These are phyloP conservation scores for Adenanthera pavonina DNA, from an alignment of 306 rosid species.

Conservation along the genomic window DNA sequence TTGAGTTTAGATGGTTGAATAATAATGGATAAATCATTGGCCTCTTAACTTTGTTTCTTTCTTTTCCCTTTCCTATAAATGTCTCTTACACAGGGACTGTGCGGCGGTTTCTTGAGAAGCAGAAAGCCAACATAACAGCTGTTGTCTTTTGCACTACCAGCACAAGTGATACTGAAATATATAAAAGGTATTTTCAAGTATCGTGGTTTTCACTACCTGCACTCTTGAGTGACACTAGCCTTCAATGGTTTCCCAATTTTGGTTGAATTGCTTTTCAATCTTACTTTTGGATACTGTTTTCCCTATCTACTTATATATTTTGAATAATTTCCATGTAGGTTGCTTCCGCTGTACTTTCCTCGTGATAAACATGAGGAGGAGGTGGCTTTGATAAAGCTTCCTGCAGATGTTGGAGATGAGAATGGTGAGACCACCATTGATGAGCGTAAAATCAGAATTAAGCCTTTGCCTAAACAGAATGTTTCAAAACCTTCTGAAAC, in stretches of 20 bases:
- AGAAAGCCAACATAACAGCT: constrained; percentile 79
- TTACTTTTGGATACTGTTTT: constrained; percentile 27
- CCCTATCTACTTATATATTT: constrained; percentile 30
- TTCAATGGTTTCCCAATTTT: constrained; percentile 8
- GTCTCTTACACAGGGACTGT: constrained; percentile 78
- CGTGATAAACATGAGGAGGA: constrained; percentile 96
- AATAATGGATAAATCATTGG: constrained; percentile 12
- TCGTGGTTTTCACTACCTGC: not conserved
- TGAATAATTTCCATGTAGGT: constrained; percentile 53
- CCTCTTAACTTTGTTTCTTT: constrained; percentile 26
- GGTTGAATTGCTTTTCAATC: constrained; percentile 17
- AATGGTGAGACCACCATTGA: constrained; percentile 94
- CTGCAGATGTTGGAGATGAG: constrained; percentile 99
- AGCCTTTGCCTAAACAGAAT: constrained; percentile 79
- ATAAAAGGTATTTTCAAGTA: constrained; percentile 68
- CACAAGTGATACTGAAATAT: constrained; percentile 86
- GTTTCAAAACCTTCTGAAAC: constrained; percentile 55
- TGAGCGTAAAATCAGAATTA: constrained; percentile 97
- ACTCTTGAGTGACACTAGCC: constrained; percentile 33
- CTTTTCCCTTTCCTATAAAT: constrained; percentile 18
- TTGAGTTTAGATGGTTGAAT: constrained; percentile 34
- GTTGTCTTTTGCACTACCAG: constrained; percentile 92
- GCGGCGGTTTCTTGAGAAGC: constrained; percentile 92
- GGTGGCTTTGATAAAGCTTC: constrained; percentile 85
- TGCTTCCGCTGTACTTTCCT: constrained; percentile 97